Evolutionary conservation across 1,139 yeast genomes (phyloP).

Genomic region (Suhomyces wounanorum): DNA sequence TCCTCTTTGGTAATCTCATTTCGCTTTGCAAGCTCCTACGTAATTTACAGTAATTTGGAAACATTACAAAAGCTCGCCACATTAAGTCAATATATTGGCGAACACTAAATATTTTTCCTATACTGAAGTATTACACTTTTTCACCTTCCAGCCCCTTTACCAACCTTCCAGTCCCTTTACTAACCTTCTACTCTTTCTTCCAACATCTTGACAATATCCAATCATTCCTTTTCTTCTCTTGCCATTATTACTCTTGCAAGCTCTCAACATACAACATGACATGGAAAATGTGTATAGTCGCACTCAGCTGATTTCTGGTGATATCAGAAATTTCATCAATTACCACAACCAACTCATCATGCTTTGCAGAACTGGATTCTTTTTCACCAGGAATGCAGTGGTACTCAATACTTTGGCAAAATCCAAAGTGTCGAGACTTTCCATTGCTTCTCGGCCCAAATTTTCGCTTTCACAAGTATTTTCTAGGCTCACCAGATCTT

Average conservation of each 20-base stretch:
- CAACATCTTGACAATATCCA: too few relatives aligned
- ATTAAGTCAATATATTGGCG: too few relatives aligned
- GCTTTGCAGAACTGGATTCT: constrained; percentile 44
- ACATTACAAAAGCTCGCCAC: too few relatives aligned
- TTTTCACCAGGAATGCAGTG: constrained; percentile 44
- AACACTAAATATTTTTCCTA: too few relatives aligned
- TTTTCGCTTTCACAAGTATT: constrained; percentile 3
- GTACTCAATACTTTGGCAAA: constrained; percentile 34
- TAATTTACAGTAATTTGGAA: too few relatives aligned
- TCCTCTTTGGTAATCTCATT: too few relatives aligned
- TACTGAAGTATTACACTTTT: too few relatives aligned
- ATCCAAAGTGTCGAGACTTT: constrained; percentile 23
- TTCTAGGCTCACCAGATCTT: constrained; percentile 5
- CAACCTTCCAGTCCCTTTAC: too few relatives aligned
- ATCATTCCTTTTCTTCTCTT: background rate
- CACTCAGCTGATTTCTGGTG: background rate
- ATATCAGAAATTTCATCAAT: background rate
- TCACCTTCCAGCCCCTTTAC: too few relatives aligned
- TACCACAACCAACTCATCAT: constrained; percentile 16
- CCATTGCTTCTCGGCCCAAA: constrained; percentile 14
- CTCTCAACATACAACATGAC: background rate
- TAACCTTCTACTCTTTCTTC: too few relatives aligned
- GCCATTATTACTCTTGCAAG: background rate
- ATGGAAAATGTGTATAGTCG: background rate
- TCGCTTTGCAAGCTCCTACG: too few relatives aligned